Conservation (phyloP, 441 rosid species). For the Populus hybrid region DNA sequence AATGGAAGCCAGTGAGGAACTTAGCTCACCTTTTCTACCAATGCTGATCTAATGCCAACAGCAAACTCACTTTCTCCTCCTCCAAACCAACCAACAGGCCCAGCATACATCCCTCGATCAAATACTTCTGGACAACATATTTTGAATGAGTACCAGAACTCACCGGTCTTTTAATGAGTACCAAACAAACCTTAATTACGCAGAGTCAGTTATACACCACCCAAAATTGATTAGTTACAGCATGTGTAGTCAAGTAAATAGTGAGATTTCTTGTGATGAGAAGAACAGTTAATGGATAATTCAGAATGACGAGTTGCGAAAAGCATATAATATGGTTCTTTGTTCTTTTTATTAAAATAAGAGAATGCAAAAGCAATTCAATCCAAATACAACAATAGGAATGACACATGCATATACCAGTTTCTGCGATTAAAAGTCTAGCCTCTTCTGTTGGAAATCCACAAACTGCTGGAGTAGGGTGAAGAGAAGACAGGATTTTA, state of each 20-base stretch:
- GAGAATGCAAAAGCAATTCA: background rate
- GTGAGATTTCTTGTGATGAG: background rate
- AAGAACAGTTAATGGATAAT: background rate
- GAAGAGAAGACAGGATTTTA: conserved; percentile 74
- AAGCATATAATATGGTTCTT: background rate
- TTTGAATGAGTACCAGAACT: conserved; percentile 6
- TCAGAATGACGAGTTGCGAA: background rate
- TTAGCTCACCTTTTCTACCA: conserved; percentile 73
- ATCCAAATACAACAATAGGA: background rate
- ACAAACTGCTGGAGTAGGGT: conserved; percentile 97
- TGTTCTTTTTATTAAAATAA: background rate
- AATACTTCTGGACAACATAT: conserved; percentile 54
- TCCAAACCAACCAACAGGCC: conserved; percentile 96
- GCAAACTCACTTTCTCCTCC: conserved; percentile 98
- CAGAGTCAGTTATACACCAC: background rate
- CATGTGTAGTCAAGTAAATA: background rate
- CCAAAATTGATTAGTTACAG: background rate
- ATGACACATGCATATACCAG: conserved; percentile 43
- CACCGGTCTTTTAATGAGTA: conserved; percentile 10
- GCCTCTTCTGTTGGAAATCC: conserved; percentile 95
- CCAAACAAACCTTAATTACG: background rate
- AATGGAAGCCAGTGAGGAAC: background rate
- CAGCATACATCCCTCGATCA: conserved; percentile 98
- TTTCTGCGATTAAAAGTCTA: conserved; percentile 66
- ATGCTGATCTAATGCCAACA: conserved; percentile 91